Evolutionary conservation across 257 asterid species (phyloP), one percentile per base, ranked within the genome.

Genomic region (Gentiana straminea): DNA sequence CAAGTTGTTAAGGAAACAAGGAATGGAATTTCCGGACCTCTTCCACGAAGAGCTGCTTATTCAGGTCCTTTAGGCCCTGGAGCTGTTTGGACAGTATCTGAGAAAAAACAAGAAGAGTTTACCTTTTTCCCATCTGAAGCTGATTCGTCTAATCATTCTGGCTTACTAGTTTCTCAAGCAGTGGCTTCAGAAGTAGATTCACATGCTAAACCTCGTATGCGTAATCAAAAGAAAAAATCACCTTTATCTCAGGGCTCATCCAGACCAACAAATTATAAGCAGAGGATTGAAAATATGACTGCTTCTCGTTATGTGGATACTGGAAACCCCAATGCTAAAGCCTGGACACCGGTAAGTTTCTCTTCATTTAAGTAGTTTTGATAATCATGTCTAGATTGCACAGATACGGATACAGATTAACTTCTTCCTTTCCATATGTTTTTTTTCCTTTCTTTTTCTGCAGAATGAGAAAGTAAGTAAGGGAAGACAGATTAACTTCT

Each of bases 61-160:
- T 84, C 96, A 2, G 93, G 94, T 35, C 96, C 93, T 55, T 75
- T 88, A 62, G 84, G 75, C 49, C 80, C 86, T 3, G 76, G 77
- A 12, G 48, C 68, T 61, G 83, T 70, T 32, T 76, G 89, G 86
- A 64, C 64, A 38, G 61, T 59, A 13, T 62, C 78, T 5, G 72
- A 68, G 38, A 76, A 74, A 80, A 74, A 70, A 55, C 65, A 70
- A n/a, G 67, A 69, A 6, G 75, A 79, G 47, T 53, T 51, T 61
- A 55, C 81, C 49, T 52, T 64, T 15, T 45, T 53, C 59, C 62
- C 86, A 33, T 51, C 64, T 12, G 65, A 71, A 64, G 71, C 68
- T 7, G 61, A 75, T 67, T 33, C 70, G 57, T 75, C 82, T n/a
- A 50, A 76, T 50, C 34, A 69, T 51, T 80, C 95, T 15, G 75